Evolutionary conservation across 352 stramenopile species (phyloP), one percentile per base, ranked within the genome.

Genomic region (Halophytophthora polymorphica): DNA sequence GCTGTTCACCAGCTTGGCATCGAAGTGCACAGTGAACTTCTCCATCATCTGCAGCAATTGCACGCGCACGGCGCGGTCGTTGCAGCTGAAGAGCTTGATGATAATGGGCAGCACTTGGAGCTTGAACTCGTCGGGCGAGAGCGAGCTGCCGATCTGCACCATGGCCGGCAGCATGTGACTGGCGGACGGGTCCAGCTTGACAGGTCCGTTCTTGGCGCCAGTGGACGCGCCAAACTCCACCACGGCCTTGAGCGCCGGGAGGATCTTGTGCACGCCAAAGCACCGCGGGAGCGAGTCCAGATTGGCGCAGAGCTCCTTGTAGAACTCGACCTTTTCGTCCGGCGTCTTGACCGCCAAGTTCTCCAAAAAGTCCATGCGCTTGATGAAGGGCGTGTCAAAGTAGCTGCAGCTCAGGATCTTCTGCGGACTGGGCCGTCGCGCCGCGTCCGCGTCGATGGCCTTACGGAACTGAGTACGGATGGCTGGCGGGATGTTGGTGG

Each of bases 261-360:
- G 55, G 31, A 96, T 86, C 58, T 96, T 96, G 73, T 91, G 67
- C 23, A 93, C 64, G n/a, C 78, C 83, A 64, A 90, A 92, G 10
- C 64, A 70, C 29, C 70, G 66, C 7, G 87, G 87, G 37, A 96
- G 50, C 13, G 74, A 73, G 13, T 73, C 52, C 25, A 94, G 28
- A 39, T 88, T 77, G n/a, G 76, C 69, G 28, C 77, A 69, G 17
- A 98, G 70, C 42, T 95, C 92, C 72, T 98, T 96, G 74, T 97
- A 97, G 58, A 98, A 98, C 28, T 77, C 75, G 33, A 96, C 86
- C 53, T 98, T 97, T 58, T 98, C 88, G 43, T 98, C 91, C 0
- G 91, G 77, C 0, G 88, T 92, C 67, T 98, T 98, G 34, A 98
- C 73, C 6, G 85, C 73, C 23, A 98, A 71, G 64, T 98, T 95